Conservation (phyloP, 805 yeast species). For the Jamesozyma rosinii region DNA sequence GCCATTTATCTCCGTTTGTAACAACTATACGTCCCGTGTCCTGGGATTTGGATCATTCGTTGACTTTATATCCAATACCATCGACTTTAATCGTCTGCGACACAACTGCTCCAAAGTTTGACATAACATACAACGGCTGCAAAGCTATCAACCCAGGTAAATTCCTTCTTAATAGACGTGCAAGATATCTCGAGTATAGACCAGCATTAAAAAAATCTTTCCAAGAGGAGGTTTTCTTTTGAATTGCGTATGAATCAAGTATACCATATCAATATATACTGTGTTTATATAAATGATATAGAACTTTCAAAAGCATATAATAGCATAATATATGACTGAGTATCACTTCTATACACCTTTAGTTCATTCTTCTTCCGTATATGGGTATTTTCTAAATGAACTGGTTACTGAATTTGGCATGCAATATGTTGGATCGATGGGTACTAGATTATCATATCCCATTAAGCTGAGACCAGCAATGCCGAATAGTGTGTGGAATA, state of each 20-base stretch:
- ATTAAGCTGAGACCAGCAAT: slow-evolving; percentile 77
- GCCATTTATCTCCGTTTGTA: slow-evolving; percentile 75
- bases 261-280: too few relatives aligned
- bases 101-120: slow-evolving; percentile 58
- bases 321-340: too few relatives aligned
- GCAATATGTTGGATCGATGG: slow-evolving; percentile 80
- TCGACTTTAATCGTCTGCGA: slow-evolving; percentile 57
- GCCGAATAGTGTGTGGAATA: slow-evolving; percentile 87
- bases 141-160: slow-evolving; percentile 64
- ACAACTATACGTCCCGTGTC: slow-evolving; percentile 50
- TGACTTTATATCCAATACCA: slow-evolving; percentile 75
- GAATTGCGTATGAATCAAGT: slow-evolving; percentile 2
- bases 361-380: too few relatives aligned
- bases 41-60: slow-evolving; percentile 59
- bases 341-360: too few relatives aligned
- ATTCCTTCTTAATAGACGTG: slow-evolving; percentile 39
- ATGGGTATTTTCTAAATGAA: slow-evolving; percentile 33
- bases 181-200: slow-evolving; percentile 64
- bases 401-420: slow-evolving; percentile 45
- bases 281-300: too few relatives aligned
- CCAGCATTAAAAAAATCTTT: slow-evolving; percentile 49
- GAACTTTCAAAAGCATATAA: too few relatives aligned
- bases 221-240: slow-evolving; percentile 39
- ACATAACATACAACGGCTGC: slow-evolving; percentile 75
- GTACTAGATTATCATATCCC: slow-evolving; percentile 48